Conservation (phyloP, 2,329 filamentous ascomycete species). For the Talaromyces sp. region DNA sequence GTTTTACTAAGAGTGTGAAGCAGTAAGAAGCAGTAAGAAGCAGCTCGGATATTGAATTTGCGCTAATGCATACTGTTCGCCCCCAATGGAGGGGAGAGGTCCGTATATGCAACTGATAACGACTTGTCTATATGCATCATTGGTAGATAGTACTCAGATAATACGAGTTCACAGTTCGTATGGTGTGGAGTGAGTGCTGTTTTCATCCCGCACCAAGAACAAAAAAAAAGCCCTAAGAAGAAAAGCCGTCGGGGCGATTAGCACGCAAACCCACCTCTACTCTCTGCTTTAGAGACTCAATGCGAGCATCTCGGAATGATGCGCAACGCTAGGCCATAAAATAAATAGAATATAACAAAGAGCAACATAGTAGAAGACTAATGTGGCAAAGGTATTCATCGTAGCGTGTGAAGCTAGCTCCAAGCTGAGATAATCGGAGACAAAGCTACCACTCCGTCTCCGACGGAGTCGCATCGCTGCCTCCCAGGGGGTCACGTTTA, state of each 20-base stretch:
- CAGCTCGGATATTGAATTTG: neutral
- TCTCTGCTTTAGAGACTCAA: neutral
- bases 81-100: neutral
- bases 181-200: neutral
- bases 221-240: neutral
- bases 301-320: neutral
- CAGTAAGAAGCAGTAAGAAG: neutral
- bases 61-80: constrained; percentile 1
- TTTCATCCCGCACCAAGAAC: neutral
- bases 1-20: neutral
- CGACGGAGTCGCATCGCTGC: constrained; percentile 11
- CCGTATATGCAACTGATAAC: neutral
- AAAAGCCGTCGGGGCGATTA: neutral
- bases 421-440: constrained; percentile 6
- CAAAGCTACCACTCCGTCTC: constrained; percentile 13
- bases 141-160: neutral
- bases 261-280: neutral
- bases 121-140: too few species aligned
- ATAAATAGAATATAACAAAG: neutral
- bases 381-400: neutral
- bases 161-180: neutral
- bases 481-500: neutral
- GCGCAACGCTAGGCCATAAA: neutral
- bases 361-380: neutral
- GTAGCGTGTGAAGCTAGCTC: neutral